A percentile compares a stretch with the other conserved stretches of the same genome.
Conservation (phyloP, 2,329 filamentous ascomycete species). For the Epichloe baconii region DNA sequence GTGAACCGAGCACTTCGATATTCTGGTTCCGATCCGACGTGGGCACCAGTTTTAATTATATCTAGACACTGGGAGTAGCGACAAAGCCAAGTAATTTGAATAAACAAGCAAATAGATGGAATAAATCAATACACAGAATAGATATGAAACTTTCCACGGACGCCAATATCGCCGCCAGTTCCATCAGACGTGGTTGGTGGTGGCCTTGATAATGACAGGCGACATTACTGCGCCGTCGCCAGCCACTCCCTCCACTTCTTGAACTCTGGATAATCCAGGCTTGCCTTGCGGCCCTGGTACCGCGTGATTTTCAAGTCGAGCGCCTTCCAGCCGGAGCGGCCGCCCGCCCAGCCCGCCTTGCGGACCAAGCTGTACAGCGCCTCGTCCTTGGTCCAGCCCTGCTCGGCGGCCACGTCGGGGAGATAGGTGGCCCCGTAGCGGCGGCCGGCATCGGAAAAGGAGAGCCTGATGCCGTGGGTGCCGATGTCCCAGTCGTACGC, state of each 20-base stretch:
- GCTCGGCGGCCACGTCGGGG: conserved; percentile 81
- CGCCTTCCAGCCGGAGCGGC: conserved; percentile 64
- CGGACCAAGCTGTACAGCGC: conserved; percentile 79
- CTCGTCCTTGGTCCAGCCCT: conserved; percentile 92
- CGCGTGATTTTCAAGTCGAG: conserved; percentile 67
- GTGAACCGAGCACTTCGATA: too few species aligned
- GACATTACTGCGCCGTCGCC: conserved; percentile 15
- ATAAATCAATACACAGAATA: too few species aligned
- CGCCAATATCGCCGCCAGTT: too few species aligned
- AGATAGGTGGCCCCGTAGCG: conserved; percentile 81
- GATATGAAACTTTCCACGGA: too few species aligned
- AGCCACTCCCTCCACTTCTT: conserved; percentile 66
- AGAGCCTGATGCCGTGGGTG: conserved; percentile 74
- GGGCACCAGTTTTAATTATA: too few species aligned
- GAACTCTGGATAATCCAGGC: conserved; percentile 59
- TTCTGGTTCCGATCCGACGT: too few species aligned
- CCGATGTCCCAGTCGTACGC: conserved; percentile 79
- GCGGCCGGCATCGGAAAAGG: conserved; percentile 60
- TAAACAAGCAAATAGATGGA: too few species aligned
- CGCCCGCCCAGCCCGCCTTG: conserved; percentile 86
- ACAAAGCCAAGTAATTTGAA: too few species aligned
- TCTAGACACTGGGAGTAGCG: too few species aligned
- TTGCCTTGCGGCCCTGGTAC: conserved; percentile 76
- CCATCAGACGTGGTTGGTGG: too few species aligned
- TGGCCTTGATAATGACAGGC: background rate